Conservation (phyloP, 2,329 filamentous ascomycete species). For the Dactylella cylindrospora region DNA sequence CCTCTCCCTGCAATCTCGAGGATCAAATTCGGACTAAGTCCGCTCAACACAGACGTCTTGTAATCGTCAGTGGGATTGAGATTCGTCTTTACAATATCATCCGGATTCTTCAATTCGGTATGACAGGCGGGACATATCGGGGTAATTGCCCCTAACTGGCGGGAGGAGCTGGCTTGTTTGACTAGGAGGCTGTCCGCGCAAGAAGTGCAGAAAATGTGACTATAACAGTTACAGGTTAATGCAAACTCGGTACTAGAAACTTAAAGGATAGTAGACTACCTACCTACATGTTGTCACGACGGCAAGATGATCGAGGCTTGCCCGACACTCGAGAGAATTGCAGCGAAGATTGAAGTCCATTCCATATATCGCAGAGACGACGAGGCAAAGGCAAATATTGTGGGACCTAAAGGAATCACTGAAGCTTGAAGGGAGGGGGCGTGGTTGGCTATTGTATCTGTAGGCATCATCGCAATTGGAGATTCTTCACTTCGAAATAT, state of each 20-base stretch:
- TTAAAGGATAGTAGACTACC: background rate
- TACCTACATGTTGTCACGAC: constrained; percentile 80
- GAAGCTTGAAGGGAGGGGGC: too few species aligned
- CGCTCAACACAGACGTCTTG: constrained; percentile 82
- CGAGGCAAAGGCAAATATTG: too few species aligned
- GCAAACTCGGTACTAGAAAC: background rate
- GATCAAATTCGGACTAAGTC: constrained; percentile 75
- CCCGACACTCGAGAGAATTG: constrained; percentile 76
- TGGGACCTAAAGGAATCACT: too few species aligned
- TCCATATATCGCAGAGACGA: too few species aligned
- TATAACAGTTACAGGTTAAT: constrained; percentile 51
- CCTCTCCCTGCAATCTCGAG: constrained; percentile 84
- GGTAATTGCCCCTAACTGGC: constrained; percentile 45
- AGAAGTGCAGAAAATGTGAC: constrained; percentile 80
- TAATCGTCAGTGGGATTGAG: constrained; percentile 84
- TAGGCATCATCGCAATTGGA: too few species aligned
- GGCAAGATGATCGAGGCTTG: constrained; percentile 67
- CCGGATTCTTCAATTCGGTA: constrained; percentile 66
- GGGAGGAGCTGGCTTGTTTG: constrained; percentile 59
- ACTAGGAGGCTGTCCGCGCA: constrained; percentile 70
- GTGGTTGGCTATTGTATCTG: too few species aligned
- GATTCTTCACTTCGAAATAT: too few species aligned
- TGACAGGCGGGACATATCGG: constrained; percentile 73
- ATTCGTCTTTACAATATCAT: constrained; percentile 71
- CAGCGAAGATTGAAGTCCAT: constrained; percentile 63